Evolutionary conservation across 805 yeast genomes (phyloP).

Genomic region (Candida adriatica): DNA sequence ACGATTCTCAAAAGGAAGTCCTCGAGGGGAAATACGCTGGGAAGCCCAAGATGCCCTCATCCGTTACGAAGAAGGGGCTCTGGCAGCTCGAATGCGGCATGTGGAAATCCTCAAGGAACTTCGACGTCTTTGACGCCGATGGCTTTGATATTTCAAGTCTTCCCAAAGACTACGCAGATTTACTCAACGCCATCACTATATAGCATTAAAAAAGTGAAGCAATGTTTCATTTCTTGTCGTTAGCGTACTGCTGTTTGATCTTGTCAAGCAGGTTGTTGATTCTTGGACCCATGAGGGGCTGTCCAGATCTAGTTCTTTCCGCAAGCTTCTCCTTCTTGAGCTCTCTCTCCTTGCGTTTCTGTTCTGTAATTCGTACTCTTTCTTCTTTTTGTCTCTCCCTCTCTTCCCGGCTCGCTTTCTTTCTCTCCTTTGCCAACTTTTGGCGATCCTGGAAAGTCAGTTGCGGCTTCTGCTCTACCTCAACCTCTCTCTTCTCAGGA

Average conservation of each 20-base stretch:
- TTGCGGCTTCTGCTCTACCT: conserved; percentile 16
- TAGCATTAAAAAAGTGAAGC: conserved; percentile 1
- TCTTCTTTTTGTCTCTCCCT: conserved; percentile 36
- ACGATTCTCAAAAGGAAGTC: conserved; percentile 3
- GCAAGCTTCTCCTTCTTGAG: conserved; percentile 38
- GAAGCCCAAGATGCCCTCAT: background rate
- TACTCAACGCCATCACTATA: conserved; percentile 10
- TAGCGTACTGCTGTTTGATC: conserved; percentile 44
- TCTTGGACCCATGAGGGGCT: conserved; percentile 88
- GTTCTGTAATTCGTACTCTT: conserved; percentile 28
- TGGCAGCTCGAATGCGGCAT: conserved; percentile 12
- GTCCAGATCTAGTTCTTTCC: conserved; percentile 66
- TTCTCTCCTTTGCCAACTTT: conserved; percentile 29
- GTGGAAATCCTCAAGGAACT: background rate
- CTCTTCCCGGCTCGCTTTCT: conserved; percentile 25
- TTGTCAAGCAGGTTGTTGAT: conserved; percentile 72
- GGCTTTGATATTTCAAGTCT: background rate
- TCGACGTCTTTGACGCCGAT: background rate
- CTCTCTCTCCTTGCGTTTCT: conserved; percentile 36
- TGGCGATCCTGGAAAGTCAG: conserved; percentile 29
- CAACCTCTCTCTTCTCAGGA: conserved; percentile 32
- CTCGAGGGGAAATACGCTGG: background rate
- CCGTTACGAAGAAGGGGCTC: conserved; percentile 18
- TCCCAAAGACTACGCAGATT: conserved; percentile 5
- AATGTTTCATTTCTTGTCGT: conserved; percentile 1